phyloP scores from a whole-genome alignment of 148 eudicot species.

The Chenopodium formosanum region DNA sequence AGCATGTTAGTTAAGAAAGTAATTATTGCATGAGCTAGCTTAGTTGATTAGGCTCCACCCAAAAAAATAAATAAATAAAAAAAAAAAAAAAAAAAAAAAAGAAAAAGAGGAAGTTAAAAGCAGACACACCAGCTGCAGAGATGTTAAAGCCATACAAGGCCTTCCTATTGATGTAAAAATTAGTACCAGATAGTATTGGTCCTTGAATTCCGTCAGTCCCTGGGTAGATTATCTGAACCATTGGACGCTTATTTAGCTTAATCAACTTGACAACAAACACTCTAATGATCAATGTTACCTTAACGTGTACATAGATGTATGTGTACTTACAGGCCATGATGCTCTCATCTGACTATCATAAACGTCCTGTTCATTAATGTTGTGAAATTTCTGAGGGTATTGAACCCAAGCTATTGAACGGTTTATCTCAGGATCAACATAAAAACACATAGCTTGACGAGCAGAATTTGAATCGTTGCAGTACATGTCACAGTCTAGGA shows the following conservation, averaged over 20 bases:
- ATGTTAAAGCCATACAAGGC: conserved; percentile 40
- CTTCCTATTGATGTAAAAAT: conserved; percentile 57
- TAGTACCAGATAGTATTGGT: conserved; percentile 50
- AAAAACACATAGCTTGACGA: conserved; percentile 45
- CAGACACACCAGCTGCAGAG: conserved; percentile 7
- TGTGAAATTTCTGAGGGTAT: conserved; percentile 41
- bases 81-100: background rate
- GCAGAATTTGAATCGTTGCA: conserved; percentile 42
- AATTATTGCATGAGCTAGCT: background rate
- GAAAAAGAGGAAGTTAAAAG: background rate
- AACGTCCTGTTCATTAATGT: conserved; percentile 30
- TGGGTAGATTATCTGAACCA: conserved; percentile 25
- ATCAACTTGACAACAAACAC: too few relatives aligned
- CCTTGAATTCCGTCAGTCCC: conserved; percentile 68
- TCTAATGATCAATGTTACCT: too few relatives aligned
- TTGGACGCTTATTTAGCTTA: background rate
- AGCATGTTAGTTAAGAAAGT: background rate
- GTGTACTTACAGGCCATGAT: conserved; percentile 25
- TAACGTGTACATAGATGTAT: too few relatives aligned
- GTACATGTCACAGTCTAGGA: conserved; percentile 50
- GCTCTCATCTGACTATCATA: conserved; percentile 48
- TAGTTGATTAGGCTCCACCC: background rate
- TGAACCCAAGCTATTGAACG: conserved; percentile 40
- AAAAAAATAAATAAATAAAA: too few relatives aligned
- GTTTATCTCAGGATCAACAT: conserved; percentile 33